phyloP scores from a whole-genome alignment of 306 rosid species.

The Medicago ruthenica region DNA sequence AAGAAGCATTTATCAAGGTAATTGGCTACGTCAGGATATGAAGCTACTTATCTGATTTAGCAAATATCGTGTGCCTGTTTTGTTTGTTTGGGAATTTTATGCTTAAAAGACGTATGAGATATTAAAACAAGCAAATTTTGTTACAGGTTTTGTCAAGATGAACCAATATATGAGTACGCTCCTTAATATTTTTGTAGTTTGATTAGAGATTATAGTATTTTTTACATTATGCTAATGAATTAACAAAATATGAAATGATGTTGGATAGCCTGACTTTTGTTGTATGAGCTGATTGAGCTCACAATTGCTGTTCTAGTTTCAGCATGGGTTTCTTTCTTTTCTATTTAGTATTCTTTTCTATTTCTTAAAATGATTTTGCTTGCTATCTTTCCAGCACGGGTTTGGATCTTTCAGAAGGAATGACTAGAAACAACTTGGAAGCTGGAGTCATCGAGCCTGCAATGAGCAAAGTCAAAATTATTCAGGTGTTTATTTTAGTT shows the following conservation, averaged over 20 bases:
- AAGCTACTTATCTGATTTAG: constrained; percentile 14
- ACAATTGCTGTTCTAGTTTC: neutral
- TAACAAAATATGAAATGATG: constrained; percentile 1
- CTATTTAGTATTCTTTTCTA: constrained; percentile 12
- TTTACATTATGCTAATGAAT: neutral
- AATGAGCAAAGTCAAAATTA: constrained; percentile 97
- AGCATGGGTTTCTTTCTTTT: neutral
- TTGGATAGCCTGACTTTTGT: constrained; percentile 1
- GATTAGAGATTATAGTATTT: neutral
- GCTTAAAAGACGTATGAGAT: neutral
- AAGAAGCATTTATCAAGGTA: constrained; percentile 92
- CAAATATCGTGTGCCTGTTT: constrained; percentile 10
- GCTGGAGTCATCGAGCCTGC: constrained; percentile 99
- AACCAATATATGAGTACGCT: constrained; percentile 14
- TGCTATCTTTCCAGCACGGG: constrained; percentile 73
- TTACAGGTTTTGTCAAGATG: neutral
- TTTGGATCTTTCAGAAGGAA: constrained; percentile 82
- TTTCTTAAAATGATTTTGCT: neutral
- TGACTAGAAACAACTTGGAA: constrained; percentile 83
- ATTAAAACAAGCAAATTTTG: neutral
- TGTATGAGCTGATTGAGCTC: neutral
- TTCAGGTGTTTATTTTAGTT: constrained; percentile 63
- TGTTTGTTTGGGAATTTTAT: neutral
- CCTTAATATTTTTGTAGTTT: constrained; percentile 3
- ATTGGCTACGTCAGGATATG: constrained; percentile 2